Evolutionary conservation across 208 protist species (phyloP).

Genomic region (Plasmodiophora brassicae): DNA sequence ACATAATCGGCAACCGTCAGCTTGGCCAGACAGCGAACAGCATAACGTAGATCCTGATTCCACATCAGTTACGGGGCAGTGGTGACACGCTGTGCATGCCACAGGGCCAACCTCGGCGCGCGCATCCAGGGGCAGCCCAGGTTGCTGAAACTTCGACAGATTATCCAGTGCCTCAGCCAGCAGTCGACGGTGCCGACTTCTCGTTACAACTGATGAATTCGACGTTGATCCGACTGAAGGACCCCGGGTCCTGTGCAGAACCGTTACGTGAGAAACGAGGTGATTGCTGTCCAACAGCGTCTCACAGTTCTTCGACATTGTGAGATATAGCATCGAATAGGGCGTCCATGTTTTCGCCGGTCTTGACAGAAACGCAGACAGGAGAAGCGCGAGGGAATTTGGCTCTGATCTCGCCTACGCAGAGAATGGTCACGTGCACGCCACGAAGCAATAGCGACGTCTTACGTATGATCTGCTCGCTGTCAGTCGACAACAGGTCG

Average conservation of each 20-base stretch:
- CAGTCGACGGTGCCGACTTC: neutral
- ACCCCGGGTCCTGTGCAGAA: too few species aligned
- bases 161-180: neutral
- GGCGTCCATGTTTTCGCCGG: neutral
- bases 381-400: too few species aligned
- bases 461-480: neutral
- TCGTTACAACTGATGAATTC: too few species aligned
- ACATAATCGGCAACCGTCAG: neutral
- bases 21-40: neutral
- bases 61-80: too few species aligned
- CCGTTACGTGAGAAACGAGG: too few species aligned
- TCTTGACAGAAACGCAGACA: neutral
- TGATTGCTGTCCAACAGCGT: too few species aligned
- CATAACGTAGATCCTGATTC: neutral
- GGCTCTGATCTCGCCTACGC: too few species aligned
- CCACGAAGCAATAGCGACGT: too few species aligned
- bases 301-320: neutral
- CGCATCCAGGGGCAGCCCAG: neutral
- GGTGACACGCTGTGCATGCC: too few species aligned
- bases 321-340: neutral
- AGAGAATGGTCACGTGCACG: neutral
- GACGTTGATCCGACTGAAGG: too few species aligned
- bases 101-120: neutral
- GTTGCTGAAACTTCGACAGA: neutral
- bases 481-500: neutral